Evolutionary conservation across 2,329 filamentous ascomycete genomes (phyloP).

Genomic region (Amauroascus niger): DNA sequence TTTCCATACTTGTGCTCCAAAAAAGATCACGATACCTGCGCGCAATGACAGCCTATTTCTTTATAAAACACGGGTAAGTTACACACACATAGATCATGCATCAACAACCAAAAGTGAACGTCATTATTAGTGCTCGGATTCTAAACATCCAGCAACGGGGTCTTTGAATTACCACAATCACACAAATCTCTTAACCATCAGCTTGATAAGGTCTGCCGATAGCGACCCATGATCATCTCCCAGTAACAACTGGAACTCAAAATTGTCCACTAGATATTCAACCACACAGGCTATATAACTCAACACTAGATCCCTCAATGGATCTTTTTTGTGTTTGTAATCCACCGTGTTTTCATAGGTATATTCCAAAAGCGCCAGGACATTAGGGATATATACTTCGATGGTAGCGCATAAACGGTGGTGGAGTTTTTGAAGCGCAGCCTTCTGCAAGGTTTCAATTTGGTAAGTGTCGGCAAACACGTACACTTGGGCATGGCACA

Average conservation of each 20-base stretch:
- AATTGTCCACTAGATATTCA: not conserved
- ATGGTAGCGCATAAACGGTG: constrained; percentile 13
- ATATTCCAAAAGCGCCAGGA: constrained; percentile 30
- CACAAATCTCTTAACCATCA: too few species aligned
- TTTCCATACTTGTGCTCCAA: too few species aligned
- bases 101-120: too few species aligned
- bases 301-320: not conserved
- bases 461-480: constrained; percentile 35
- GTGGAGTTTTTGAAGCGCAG: constrained; percentile 29
- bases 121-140: too few species aligned
- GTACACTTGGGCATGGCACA: constrained; percentile 34
- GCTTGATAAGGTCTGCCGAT: too few species aligned
- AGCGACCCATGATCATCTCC: too few species aligned
- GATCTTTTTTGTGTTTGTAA: constrained; percentile 13
- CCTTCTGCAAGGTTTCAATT: constrained; percentile 26
- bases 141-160: too few species aligned
- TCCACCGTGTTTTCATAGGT: constrained; percentile 49
- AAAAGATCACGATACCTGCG: too few species aligned
- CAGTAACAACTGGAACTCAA: not conserved
- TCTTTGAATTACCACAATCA: too few species aligned
- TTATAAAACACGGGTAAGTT: too few species aligned
- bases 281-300: not conserved
- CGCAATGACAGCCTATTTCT: too few species aligned
- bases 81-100: too few species aligned
- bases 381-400: not conserved